Conservation (phyloP, 176 grass and related monocot genomes). For the Microstegium vimineum region DNA sequence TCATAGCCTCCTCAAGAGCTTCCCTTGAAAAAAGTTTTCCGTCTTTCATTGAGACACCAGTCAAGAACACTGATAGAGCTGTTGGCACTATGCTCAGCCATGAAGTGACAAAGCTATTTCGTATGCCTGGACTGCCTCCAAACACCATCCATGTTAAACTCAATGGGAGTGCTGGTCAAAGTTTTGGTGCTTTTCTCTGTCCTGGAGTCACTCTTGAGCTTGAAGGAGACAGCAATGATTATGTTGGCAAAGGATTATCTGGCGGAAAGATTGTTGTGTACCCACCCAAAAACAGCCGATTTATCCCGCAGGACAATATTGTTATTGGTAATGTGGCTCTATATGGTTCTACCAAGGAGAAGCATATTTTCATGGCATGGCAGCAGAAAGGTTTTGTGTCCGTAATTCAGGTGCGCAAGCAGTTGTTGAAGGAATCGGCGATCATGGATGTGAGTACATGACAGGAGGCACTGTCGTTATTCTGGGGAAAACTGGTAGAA, state of each 20-base stretch:
- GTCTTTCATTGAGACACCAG: conserved; percentile 36
- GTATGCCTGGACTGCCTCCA: conserved; percentile 41
- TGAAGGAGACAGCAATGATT: conserved; percentile 70
- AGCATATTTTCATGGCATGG: conserved; percentile 66
- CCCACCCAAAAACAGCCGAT: conserved; percentile 53
- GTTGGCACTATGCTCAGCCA: conserved; percentile 74
- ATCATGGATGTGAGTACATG: conserved; percentile 84
- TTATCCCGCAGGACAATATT: conserved; percentile 55
- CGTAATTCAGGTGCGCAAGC: conserved; percentile 69
- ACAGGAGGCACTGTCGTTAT: conserved; percentile 62
- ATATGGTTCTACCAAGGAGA: conserved; percentile 59
- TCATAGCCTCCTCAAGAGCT: conserved; percentile 43
- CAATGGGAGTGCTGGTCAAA: conserved; percentile 58
- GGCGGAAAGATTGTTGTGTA: conserved; percentile 62
- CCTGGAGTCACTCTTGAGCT: conserved; percentile 58
- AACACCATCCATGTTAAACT: conserved; percentile 59
- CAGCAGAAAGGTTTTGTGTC: conserved; percentile 66
- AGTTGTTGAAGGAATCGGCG: conserved; percentile 65
- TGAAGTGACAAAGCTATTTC: conserved; percentile 53
- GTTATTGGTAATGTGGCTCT: conserved; percentile 68
- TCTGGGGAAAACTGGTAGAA: conserved; percentile 65
- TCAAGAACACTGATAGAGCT: conserved; percentile 50
- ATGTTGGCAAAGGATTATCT: conserved; percentile 71
- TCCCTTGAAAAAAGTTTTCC: conserved; percentile 40
- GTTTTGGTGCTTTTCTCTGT: conserved; percentile 60